These are phyloP conservation scores for Creolimax fragrantissima DNA, from an alignment of 78 protist species.

Conservation along the genomic window DNA sequence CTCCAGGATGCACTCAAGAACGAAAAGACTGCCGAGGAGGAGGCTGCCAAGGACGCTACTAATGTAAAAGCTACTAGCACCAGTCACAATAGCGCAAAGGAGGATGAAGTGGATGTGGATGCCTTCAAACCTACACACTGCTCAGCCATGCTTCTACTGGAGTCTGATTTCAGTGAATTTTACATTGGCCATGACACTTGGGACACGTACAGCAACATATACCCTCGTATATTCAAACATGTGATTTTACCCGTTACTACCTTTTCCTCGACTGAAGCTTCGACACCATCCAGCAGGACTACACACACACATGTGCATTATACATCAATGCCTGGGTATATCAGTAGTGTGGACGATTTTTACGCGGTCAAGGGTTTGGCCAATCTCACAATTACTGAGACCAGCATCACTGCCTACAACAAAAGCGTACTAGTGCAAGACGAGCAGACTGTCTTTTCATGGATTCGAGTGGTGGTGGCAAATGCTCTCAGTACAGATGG, in stretches of 20 bases:
- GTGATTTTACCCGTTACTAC: neutral
- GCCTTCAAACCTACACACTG: neutral
- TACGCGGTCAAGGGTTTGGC: constrained; percentile 2
- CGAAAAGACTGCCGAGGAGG: neutral
- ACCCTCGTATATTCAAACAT: constrained; percentile 18
- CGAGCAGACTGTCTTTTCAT: neutral
- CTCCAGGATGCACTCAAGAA: neutral
- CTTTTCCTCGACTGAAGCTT: neutral
- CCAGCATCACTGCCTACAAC: constrained; percentile 40
- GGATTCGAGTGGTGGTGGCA: constrained; percentile 9
- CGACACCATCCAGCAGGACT: neutral
- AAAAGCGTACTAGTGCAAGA: constrained; percentile 18
- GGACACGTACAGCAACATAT: constrained; percentile 19
- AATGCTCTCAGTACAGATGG: constrained; percentile 16
- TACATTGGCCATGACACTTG: constrained; percentile 9
- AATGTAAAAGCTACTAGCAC: neutral
- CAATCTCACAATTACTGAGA: constrained; percentile 42
- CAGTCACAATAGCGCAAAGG: neutral
- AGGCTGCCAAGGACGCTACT: neutral
- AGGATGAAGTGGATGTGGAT: neutral
- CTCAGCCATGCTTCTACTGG: neutral
- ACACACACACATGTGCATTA: constrained; percentile 2
- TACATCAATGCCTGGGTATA: constrained; percentile 20
- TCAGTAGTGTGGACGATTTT: constrained; percentile 21
- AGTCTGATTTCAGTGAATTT: neutral